Evolutionary conservation across 139 green algal genomes (phyloP).

Genomic region (Mychonastes homosphaera): DNA sequence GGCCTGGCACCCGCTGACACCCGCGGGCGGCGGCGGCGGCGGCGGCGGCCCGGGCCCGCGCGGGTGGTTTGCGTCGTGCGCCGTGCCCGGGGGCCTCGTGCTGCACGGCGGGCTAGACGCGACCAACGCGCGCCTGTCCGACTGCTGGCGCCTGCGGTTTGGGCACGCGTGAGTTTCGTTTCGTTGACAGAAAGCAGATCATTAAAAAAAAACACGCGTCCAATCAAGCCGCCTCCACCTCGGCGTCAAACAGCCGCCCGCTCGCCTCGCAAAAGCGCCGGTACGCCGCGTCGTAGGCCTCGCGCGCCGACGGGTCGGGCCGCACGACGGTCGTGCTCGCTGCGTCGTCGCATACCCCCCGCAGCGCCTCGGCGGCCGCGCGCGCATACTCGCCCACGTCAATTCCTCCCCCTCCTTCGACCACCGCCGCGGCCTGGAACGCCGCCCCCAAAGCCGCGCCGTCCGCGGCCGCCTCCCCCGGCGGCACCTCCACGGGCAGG

Average conservation of each 20-base stretch:
- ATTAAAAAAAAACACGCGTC: too few relatives aligned
- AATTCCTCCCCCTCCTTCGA: neutral
- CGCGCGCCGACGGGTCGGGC: conserved; percentile 21
- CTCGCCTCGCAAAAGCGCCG: neutral
- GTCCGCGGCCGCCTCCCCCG: conserved; percentile 44
- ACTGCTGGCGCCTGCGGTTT: neutral
- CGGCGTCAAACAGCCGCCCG: conserved; percentile 7
- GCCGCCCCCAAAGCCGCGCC: conserved; percentile 70
- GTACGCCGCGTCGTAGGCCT: conserved; percentile 40
- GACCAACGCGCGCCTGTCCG: neutral
- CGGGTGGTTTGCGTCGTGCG: too few relatives aligned
- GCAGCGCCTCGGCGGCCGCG: neutral
- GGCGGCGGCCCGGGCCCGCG: too few relatives aligned
- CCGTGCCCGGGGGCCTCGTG: neutral
- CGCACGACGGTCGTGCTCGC: conserved; percentile 25
- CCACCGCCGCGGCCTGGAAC: conserved; percentile 69
- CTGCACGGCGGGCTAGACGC: neutral
- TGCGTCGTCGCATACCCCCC: neutral
- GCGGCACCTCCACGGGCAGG: conserved; percentile 22
- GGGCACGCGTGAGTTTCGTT: neutral
- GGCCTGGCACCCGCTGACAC: too few relatives aligned
- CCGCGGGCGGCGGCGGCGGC: too few relatives aligned
- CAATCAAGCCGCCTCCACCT: neutral
- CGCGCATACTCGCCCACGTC: neutral
- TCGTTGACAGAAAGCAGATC: neutral